Evolutionary conservation across 2,329 filamentous ascomycete genomes (phyloP), one percentile per base, ranked within the genome.

Genomic region (Endocalyx cinctus): DNA sequence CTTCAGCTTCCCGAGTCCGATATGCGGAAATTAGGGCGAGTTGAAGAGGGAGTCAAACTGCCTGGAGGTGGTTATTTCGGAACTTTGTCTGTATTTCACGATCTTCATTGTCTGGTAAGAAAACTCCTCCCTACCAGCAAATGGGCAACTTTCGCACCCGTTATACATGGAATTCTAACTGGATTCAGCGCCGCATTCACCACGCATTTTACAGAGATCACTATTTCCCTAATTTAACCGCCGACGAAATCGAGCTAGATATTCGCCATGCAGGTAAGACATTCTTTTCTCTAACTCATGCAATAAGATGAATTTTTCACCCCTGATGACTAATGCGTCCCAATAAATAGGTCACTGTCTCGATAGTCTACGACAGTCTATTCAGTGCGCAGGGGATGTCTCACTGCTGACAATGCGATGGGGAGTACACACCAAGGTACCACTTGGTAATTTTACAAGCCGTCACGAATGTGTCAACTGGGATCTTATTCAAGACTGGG

Each of bases 381-480:
- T 36, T 12, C 34, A 36, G 17, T 36, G 34, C 14, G 29, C 17
- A 10, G 34, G 27, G n/a, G 34, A 36, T 13, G 10, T 36, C 10
- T 29, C 19, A n/a, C 13, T 36, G 15, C 26, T 16, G 8, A 36
- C 34, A 3, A 29, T 22, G 5, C 17, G 19, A 15, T 37, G 35
- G 35, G 35, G 30, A 12, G 17, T 19, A 27, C 26, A 17, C 14
- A 17, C 19, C 10, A 12, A 25, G 6, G 10, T 27, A 12, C 35
- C 35, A 5, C 13, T 33, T 3, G 35, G 14, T 3, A 33, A 33
- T 27, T 31, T 37, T 20, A 37, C 35, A 1, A 14, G 29, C 2
- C n/a, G 19, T 6, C 35, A 37, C 17, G 30, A 37, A 18, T 36
- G 35, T 12, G 32, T 38, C 27, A 38, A 35, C 13, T 38, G 35